These are phyloP conservation scores for Eruca vesicaria DNA, from an alignment of 441 rosid species.

Conservation along the genomic window DNA sequence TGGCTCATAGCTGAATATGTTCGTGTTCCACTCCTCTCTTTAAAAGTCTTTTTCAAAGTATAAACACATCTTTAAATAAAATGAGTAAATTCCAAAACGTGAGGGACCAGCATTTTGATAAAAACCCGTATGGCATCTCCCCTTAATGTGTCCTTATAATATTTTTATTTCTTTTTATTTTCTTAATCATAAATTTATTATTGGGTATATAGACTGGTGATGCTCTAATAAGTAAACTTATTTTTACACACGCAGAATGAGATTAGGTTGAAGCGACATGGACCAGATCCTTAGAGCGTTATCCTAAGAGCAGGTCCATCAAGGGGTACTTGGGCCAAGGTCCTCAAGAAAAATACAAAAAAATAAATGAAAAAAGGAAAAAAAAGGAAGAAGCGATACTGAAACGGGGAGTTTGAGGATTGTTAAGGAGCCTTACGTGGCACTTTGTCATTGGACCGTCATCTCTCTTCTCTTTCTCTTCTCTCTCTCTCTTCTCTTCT, in stretches of 20 bases:
- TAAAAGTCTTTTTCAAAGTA: background rate
- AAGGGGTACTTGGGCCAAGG: too few relatives aligned
- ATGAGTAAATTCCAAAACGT: conserved; percentile 12
- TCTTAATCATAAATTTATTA: background rate
- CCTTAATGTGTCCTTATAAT: background rate
- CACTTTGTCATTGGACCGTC: too few relatives aligned
- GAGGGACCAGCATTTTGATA: conserved; percentile 19
- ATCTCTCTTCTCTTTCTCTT: too few relatives aligned
- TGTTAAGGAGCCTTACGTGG: too few relatives aligned
- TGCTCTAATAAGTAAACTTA: background rate
- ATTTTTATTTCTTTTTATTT: background rate
- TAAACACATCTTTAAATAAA: background rate
- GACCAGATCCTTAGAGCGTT: too few relatives aligned
- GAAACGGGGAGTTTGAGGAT: too few relatives aligned
- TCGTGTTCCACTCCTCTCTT: conserved; percentile 16
- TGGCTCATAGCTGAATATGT: conserved; percentile 21
- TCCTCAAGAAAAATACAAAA: too few relatives aligned
- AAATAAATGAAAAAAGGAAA: too few relatives aligned
- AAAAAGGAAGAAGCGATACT: too few relatives aligned
- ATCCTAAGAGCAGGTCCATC: too few relatives aligned
- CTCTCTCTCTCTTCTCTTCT: too few relatives aligned
- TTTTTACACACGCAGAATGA: background rate
- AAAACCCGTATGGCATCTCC: conserved; percentile 6
- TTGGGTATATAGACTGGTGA: background rate
- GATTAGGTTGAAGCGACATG: background rate